phyloP scores from a whole-genome alignment of 2,329 filamentous ascomycete species.

The Tolypocladium amazonense region DNA sequence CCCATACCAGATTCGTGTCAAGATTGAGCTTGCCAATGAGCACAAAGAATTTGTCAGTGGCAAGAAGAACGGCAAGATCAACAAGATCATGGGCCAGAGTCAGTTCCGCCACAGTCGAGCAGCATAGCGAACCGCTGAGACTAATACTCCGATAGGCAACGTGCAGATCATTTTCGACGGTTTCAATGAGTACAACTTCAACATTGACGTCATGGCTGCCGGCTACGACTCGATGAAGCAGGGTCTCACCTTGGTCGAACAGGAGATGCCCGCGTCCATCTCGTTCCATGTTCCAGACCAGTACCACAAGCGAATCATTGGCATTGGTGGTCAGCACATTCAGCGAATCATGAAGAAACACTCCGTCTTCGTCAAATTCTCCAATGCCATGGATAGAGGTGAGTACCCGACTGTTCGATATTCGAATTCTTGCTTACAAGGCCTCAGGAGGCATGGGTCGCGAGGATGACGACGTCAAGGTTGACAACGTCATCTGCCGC shows the following conservation, averaged over 20 bases:
- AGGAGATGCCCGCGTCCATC: slow-evolving; percentile 98
- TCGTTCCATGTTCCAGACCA: slow-evolving; percentile 98
- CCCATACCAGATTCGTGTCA: slow-evolving; percentile 89
- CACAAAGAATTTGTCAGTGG: slow-evolving; percentile 99
- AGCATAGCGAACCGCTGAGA: background rate
- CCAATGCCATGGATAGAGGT: slow-evolving; percentile 96
- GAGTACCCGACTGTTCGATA: background rate
- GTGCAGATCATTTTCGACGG: slow-evolving; percentile 99
- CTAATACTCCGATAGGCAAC: slow-evolving; percentile 47
- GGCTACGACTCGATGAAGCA: slow-evolving; percentile 93
- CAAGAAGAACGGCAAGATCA: slow-evolving; percentile 99
- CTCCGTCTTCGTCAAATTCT: slow-evolving; percentile 98
- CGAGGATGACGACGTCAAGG: slow-evolving; percentile 95
- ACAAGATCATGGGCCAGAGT: slow-evolving; percentile 99
- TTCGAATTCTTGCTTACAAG: slow-evolving; percentile 13
- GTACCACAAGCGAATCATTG: slow-evolving; percentile 98
- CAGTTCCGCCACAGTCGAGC: slow-evolving; percentile 1
- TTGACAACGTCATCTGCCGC: slow-evolving; percentile 97
- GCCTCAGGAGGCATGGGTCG: slow-evolving; percentile 57
- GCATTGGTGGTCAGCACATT: slow-evolving; percentile 95
- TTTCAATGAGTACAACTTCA: slow-evolving; percentile 99
- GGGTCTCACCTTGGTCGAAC: slow-evolving; percentile 84
- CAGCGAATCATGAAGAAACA: slow-evolving; percentile 99
- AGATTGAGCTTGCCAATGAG: slow-evolving; percentile 97
- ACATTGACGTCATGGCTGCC: slow-evolving; percentile 90